Base-by-base conservation (phyloP, 2,329 filamentous ascomycete species). In the Aspergillus brasiliensis region DNA sequence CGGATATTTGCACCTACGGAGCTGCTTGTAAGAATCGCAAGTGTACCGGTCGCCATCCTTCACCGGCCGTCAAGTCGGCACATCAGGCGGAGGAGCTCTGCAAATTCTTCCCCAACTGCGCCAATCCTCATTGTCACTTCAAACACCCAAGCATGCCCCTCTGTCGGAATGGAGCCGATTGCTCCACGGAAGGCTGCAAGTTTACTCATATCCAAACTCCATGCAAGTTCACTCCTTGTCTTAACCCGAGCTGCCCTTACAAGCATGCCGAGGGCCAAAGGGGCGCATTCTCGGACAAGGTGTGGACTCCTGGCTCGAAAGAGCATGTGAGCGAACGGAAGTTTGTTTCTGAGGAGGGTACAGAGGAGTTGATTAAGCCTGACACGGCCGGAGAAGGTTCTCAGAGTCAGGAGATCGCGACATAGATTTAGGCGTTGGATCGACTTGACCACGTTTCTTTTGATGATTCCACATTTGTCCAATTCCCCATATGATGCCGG, bases 1-100 rank as follows among this genome's bases (percentile, higher is more conserved):
- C 83, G 60, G 92, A 96, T 70, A 82, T 84, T 17, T 99, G 95
- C 80, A 85, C 85, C 17, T 98, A 91, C 69, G 94, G 92, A 19
- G 92, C 88, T 2, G 92, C 92, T 8, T 99, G 95, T 86, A 96
- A 95, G 80, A 99, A 98, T 82, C 85, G 87, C 70, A 98, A 98
- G 80, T 99, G 95, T 73, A 91, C 90, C 8, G 93, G 86, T 28
- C 91, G 92, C 60, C 95, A 99, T 76, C 95, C 95, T 2, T 97
- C 93, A 6, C 95, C 95, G 1, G 92, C 94, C 5, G 85, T 90
- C 67, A 91, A 88, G 74, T 80, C 86, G 54, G 87, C 88, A 25
- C 91, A 94, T 73, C 90, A 96, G 78, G 84, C 87, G 60, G 90
- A 95, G 75, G 88, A 91, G 75, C 89, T 96, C 71, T 97, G 93